Base-by-base conservation (phyloP, 139 green algal genomes). In the Coccomyxa sp. region DNA sequence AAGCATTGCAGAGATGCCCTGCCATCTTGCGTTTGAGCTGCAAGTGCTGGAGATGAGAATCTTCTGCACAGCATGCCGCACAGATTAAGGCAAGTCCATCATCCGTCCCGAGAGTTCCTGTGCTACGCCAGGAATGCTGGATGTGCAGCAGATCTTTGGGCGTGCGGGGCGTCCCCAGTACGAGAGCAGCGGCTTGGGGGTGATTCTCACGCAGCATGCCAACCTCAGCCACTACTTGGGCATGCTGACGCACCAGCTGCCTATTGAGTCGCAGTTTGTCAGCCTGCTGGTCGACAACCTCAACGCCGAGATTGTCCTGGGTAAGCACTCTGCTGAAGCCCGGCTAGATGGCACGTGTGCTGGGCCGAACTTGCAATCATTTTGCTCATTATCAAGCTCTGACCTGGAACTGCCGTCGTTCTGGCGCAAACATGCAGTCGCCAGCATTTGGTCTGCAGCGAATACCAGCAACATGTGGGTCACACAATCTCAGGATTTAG, bases 61-160 rank as follows among this genome's bases (percentile, higher is more conserved):
- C n/a, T n/a, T n/a, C n/a, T n/a, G n/a, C n/a, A n/a, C n/a, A n/a
- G n/a, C n/a, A n/a, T n/a, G n/a, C n/a, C n/a, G n/a, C n/a, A n/a
- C n/a, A n/a, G n/a, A n/a, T n/a, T n/a, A n/a, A n/a, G n/a, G n/a
- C n/a, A n/a, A n/a, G n/a, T n/a, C n/a, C n/a, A n/a, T n/a, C n/a
- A n/a, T n/a, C n/a, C n/a, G n/a, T n/a, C n/a, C n/a, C n/a, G n/a
- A n/a, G n/a, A n/a, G n/a, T n/a, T n/a, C n/a, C n/a, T n/a, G n/a
- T n/a, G n/a, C n/a, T n/a, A n/a, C n/a, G n/a, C 64, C 85, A 89
- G 86, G 93, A 78, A 96, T 99, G 89, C 88, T 99, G 44, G 96
- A 99, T 74, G 96, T 99, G 72, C 92, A 98, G 87, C 95, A 98
- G 89, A 99, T 99, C 82, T 99, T 99, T 86, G 96, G 96, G 7